Base-by-base conservation (phyloP, 1,139 yeast species). In the Meyerozyma carpophila region DNA sequence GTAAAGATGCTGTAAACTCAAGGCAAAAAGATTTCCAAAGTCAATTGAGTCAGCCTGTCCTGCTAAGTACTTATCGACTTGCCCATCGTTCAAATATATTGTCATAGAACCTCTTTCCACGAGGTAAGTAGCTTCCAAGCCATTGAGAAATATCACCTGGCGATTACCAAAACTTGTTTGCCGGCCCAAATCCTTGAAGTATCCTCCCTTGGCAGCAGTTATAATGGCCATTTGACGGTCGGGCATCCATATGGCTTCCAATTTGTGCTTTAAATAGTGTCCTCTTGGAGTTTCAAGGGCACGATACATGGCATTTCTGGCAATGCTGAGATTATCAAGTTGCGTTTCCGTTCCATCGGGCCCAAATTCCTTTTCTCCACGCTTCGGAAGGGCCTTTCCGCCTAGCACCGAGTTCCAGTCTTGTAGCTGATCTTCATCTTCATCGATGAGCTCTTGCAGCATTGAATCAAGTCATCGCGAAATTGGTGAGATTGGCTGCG, bases 361-460 rank as follows among this genome's bases (percentile, higher is more conserved):
- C 48, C 82, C 95, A 53, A 82, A 85, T 51, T 88, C 96, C 60
- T 91, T 91, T 47, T 82, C 93, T 2, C 96, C 96, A 49, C 93
- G 62, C 43, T 54, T 58, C 32, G 65, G 63, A 2, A 60, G 50
- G 8, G 55, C 39, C 32, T 18, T 18, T 11, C 10, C 25, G 5
- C 26, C 26, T 10, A 34, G 37, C 13, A 81, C 59, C 36, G 65
- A 57, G 34, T 80, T 66, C 93, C 94, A 85, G 58, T 88, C 95
- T 50, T 79, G 89, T 20, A 75, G 68, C 45, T 79, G 84, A 39
- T 81, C 84, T 8, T 45, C 44, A 14, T 50, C 54, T 14, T 43
- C 44, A 14, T 45, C 53, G n/a, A 29, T 44, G 36, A n/a, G 41
- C 32, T n/a, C 21, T 24, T 31, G 20, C 47, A 5, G 34, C 21